Evolutionary conservation across 208 protist genomes (phyloP).

Genomic region (Leptomonas pyrrhocoris): DNA sequence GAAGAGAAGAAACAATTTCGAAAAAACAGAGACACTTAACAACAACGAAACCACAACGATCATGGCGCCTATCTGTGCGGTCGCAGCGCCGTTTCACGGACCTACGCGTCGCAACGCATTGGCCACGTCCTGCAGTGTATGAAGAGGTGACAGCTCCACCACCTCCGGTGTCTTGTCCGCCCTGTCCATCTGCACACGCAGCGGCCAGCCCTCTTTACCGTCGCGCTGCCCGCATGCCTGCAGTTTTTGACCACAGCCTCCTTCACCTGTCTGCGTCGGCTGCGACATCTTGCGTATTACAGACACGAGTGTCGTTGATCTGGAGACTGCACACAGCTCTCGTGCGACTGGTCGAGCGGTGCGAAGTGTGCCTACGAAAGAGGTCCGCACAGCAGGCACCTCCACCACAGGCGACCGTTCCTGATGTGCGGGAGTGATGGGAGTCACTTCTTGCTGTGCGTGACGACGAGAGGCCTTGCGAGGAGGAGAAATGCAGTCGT

Average conservation of each 20-base stretch:
- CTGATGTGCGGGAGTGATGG: neutral
- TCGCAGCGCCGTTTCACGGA: neutral
- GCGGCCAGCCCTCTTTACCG: slow-evolving; percentile 14
- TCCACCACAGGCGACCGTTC: neutral
- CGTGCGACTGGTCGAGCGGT: slow-evolving; percentile 5
- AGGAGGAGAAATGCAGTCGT: no score
- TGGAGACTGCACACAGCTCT: slow-evolving; percentile 24
- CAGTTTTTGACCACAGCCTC: neutral
- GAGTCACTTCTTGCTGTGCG: no score
- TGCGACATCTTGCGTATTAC: slow-evolving; percentile 5
- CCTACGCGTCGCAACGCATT: slow-evolving; percentile 17
- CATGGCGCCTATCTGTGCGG: neutral
- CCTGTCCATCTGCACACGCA: slow-evolving; percentile 2
- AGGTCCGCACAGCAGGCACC: slow-evolving; percentile 1
- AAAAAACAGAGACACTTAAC: neutral
- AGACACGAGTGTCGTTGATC: slow-evolving; percentile 15
- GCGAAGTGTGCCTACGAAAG: slow-evolving; percentile 5
- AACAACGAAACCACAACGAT: neutral
- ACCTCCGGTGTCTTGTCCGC: neutral
- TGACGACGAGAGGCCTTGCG: no score
- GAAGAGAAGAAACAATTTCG: neutral
- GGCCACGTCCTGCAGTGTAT: slow-evolving; percentile 23
- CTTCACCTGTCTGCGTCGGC: neutral
- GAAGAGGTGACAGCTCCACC: slow-evolving; percentile 11
- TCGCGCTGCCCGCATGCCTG: neutral